These are phyloP conservation scores for Myriosclerotinia duriaeana DNA, from an alignment of 2,329 filamentous ascomycete species.

Conservation along the genomic window DNA sequence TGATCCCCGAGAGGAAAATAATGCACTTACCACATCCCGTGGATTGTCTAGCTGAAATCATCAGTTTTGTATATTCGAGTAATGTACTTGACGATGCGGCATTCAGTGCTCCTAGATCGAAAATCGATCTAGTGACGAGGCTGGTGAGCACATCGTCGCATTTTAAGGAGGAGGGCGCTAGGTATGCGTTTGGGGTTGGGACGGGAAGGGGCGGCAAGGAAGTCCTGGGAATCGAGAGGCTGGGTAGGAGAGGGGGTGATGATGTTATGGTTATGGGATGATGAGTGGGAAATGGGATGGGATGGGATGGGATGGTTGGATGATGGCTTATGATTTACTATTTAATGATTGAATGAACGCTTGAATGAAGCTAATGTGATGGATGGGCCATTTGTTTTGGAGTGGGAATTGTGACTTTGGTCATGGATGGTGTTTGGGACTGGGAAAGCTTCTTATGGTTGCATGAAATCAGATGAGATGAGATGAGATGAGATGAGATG, in stretches of 20 bases:
- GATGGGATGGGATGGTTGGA: background rate
- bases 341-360: conserved; percentile 22
- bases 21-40: conserved; percentile 72
- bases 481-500: background rate
- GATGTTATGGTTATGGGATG: conserved; percentile 11
- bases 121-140: conserved; percentile 65
- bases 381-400: background rate
- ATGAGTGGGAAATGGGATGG: background rate
- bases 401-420: background rate
- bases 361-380: conserved; percentile 4
- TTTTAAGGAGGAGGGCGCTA: conserved; percentile 25
- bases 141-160: conserved; percentile 46
- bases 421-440: background rate
- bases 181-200: conserved; percentile 38
- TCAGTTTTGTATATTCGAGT: conserved; percentile 74
- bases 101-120: conserved; percentile 67
- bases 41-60: conserved; percentile 70
- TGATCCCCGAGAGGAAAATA: conserved; percentile 61
- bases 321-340: conserved; percentile 2
- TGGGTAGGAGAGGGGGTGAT: conserved; percentile 32
- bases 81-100: conserved; percentile 70
- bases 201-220: conserved; percentile 35
- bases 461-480: background rate
- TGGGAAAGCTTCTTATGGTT: background rate
- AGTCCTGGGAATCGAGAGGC: conserved; percentile 37